Evolutionary conservation across 164 flowering plant genomes (phyloP).

Genomic region (Piper betle): DNA sequence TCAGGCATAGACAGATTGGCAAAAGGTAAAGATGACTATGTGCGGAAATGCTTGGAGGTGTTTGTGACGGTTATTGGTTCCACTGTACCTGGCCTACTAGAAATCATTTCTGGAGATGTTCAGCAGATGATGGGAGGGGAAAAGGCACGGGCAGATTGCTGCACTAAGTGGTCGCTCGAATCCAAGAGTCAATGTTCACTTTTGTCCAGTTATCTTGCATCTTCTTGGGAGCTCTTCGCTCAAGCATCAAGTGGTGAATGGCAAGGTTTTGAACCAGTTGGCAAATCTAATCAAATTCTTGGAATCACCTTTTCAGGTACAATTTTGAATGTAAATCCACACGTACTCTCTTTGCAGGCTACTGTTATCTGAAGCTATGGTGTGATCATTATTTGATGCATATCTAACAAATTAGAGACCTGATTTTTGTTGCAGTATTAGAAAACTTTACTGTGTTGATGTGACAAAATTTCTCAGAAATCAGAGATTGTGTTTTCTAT

Average conservation of each 20-base stretch:
- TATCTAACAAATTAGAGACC: neutral
- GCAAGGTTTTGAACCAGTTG: constrained; percentile 67
- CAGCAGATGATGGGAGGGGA: constrained; percentile 82
- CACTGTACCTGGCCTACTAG: constrained; percentile 62
- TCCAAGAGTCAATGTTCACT: constrained; percentile 47
- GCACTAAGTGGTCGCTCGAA: constrained; percentile 41
- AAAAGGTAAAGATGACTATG: constrained; percentile 66
- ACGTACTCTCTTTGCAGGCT: too few relatives aligned
- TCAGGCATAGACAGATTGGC: constrained; percentile 73
- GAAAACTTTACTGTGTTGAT: too few relatives aligned
- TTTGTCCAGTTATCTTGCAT: constrained; percentile 84
- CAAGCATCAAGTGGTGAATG: constrained; percentile 46
- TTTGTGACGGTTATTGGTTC: constrained; percentile 56
- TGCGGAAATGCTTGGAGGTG: constrained; percentile 57
- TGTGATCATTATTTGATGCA: neutral
- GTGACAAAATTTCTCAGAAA: too few relatives aligned
- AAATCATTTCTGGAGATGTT: constrained; percentile 57
- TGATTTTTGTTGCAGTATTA: too few relatives aligned
- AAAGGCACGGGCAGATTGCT: constrained; percentile 54
- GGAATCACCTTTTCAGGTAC: constrained; percentile 86
- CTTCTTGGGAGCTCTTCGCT: constrained; percentile 76
- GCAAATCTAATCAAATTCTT: constrained; percentile 53
- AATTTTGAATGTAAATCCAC: too few relatives aligned
- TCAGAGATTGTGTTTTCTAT: too few relatives aligned
- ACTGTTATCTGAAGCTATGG: too few relatives aligned